These are phyloP conservation scores for Fomitopsis betulina DNA, from an alignment of 1,284 basidiomycete genomes.

Conservation along the genomic window DNA sequence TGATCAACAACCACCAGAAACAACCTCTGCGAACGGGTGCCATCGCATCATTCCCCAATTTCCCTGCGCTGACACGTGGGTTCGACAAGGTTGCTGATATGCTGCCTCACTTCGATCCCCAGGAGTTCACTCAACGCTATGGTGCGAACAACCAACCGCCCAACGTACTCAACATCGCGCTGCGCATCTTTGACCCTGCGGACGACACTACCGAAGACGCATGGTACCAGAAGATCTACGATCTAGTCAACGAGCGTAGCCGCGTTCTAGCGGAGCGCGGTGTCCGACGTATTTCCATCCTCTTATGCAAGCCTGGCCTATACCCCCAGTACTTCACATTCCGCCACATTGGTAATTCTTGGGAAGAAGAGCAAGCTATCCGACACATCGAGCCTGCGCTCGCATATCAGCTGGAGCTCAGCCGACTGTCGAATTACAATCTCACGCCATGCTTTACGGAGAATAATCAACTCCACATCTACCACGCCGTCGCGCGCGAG, in stretches of 20 bases:
- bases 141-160: slow-evolving; percentile 71
- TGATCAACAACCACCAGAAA: slow-evolving; percentile 78
- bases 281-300: slow-evolving; percentile 88
- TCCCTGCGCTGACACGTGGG: slow-evolving; percentile 68
- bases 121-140: slow-evolving; percentile 73
- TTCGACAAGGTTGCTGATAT: slow-evolving; percentile 68
- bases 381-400: slow-evolving; percentile 98
- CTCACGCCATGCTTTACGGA: slow-evolving; percentile 92
- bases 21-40: slow-evolving; percentile 88
- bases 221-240: slow-evolving; percentile 74
- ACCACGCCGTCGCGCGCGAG: slow-evolving; percentile 92
- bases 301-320: slow-evolving; percentile 87
- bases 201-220: slow-evolving; percentile 76
- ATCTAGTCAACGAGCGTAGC: slow-evolving; percentile 72
- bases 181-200: slow-evolving; percentile 77
- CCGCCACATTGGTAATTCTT: slow-evolving; percentile 70
- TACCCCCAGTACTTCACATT: slow-evolving; percentile 97
- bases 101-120: slow-evolving; percentile 67
- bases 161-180: slow-evolving; percentile 91
- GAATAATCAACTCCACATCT: slow-evolving; percentile 95
- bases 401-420: slow-evolving; percentile 97
- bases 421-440: slow-evolving; percentile 95
- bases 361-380: slow-evolving; percentile 95
- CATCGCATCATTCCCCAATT: slow-evolving; percentile 83
- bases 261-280: slow-evolving; percentile 68